phyloP scores from a whole-genome alignment of 345 rosid species.

The Salix brachista region DNA sequence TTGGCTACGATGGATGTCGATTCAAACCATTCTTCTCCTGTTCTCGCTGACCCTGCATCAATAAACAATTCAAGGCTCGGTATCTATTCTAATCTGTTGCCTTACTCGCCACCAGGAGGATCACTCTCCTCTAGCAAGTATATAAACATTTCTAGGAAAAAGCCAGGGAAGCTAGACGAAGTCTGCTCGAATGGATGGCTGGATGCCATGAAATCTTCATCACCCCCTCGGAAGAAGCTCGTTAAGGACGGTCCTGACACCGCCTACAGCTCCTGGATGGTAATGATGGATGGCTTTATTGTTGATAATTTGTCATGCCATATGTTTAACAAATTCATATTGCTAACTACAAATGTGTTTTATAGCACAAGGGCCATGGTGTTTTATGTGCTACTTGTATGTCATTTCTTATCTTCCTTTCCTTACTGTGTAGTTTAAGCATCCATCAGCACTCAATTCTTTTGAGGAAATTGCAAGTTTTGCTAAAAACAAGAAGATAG shows the following conservation, averaged over 20 bases:
- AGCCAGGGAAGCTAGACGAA: slow-evolving; percentile 68
- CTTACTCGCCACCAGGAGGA: slow-evolving; percentile 45
- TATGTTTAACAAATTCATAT: neutral
- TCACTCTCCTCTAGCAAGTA: slow-evolving; percentile 50
- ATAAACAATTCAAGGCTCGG: slow-evolving; percentile 65
- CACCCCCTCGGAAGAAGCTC: slow-evolving; percentile 83
- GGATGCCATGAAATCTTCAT: slow-evolving; percentile 91
- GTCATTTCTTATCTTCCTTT: neutral
- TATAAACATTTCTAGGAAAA: slow-evolving; percentile 46
- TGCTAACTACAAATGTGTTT: neutral
- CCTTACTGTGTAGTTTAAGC: slow-evolving; percentile 49
- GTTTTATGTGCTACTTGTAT: neutral
- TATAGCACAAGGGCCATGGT: neutral
- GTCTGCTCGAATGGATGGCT: slow-evolving; percentile 88
- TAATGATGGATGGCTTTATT: slow-evolving; percentile 18
- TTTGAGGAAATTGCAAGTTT: slow-evolving; percentile 51
- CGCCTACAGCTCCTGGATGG: slow-evolving; percentile 76
- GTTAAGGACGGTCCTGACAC: slow-evolving; percentile 58
- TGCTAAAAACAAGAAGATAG: slow-evolving; percentile 71
- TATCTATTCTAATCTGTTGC: slow-evolving; percentile 44
- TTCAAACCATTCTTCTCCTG: slow-evolving; percentile 65
- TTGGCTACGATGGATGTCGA: slow-evolving; percentile 57
- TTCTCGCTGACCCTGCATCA: slow-evolving; percentile 58
- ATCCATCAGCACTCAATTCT: slow-evolving; percentile 75
- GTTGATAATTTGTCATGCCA: neutral